Evolutionary conservation across 2,329 filamentous ascomycete genomes (phyloP).

Genomic region (Penicillium sp.): DNA sequence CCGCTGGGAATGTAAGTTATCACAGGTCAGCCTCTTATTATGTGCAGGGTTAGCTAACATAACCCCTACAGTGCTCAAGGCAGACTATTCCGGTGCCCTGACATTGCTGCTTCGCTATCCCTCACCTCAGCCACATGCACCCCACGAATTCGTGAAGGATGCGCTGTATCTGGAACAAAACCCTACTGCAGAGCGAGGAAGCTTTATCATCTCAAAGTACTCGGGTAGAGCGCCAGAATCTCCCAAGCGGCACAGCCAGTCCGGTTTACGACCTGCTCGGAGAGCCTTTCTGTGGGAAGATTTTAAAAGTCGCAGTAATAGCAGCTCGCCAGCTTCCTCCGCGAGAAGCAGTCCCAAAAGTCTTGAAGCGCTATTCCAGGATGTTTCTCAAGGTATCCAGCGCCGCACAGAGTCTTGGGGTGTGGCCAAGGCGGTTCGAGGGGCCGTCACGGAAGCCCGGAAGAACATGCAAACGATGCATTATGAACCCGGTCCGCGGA

Average conservation of each 20-base stretch:
- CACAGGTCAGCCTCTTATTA: not conserved
- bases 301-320: conserved; percentile 29
- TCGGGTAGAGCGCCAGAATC: conserved; percentile 45
- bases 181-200: conserved; percentile 43
- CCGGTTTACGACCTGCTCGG: conserved; percentile 19
- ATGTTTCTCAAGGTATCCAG: conserved; percentile 50
- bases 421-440: conserved; percentile 50
- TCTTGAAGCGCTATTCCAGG: conserved; percentile 48
- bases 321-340: conserved; percentile 36
- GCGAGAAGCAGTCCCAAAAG: conserved; percentile 41
- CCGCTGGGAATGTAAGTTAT: conserved; percentile 74
- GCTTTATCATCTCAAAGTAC: conserved; percentile 48
- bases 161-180: conserved; percentile 60
- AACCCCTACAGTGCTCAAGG: conserved; percentile 65
- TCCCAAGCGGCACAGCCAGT: conserved; percentile 24
- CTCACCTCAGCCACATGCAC: conserved; percentile 62
- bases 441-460: conserved; percentile 48
- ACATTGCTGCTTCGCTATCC: conserved; percentile 84
- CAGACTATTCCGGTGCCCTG: conserved; percentile 84
- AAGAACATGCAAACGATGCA: conserved; percentile 50
- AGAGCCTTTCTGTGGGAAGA: conserved; percentile 30
- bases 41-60: not conserved
- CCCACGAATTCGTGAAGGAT: conserved; percentile 81
- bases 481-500: conserved; percentile 35
- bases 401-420: conserved; percentile 51